Evolutionary conservation across 257 asterid genomes (phyloP), one percentile per base, ranked within the genome.

Genomic region (Apocynum venetum): DNA sequence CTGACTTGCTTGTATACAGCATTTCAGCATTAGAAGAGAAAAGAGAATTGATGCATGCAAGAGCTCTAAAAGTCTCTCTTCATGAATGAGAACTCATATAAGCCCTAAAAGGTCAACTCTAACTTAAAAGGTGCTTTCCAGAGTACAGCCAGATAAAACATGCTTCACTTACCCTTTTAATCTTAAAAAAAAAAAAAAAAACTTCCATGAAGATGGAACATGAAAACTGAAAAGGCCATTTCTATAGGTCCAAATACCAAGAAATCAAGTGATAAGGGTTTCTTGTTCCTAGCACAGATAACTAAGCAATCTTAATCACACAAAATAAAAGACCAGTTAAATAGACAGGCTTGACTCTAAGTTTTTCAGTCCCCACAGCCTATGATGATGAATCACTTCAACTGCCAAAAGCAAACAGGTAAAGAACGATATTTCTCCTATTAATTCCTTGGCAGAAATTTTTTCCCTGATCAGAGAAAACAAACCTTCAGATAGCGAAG

Each of bases 401-500:
- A 36, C 35, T 64, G 70, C 70, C n/a, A 31, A 25, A 10, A 25
- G 14, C 1, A 60, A n/a, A 60, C 15, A 2, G 35, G 35, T 17
- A n/a, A 56, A 56, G 63, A 56, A 56, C 0, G 31, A 25, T 25
- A 19, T 13, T 56, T 31, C 31, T 20, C 63, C 35, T 56, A 56
- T 56, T 20, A 56, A 4, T 56, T 56, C 66, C 14, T 6, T 0
- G 12, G 40, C 1, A 60, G 14, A n/a, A 25, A 31, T 1, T 47
- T 31, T 69, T 47, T 20, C 25, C 31, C 20, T 19, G 20, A 44
- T n/a, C 64, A 55, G 19, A 49, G 56, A 53, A 85, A 83, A 72
- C 76, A 60, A 71, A 92, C 98, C 97, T 90, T 90, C 11, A 93
- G 98, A 85, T 91, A 93, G n/a, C 65, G 49, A 38, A 96, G 97